Evolutionary conservation across 768 basidiomycete genomes (phyloP).

Genomic region (Suillus luteus): DNA sequence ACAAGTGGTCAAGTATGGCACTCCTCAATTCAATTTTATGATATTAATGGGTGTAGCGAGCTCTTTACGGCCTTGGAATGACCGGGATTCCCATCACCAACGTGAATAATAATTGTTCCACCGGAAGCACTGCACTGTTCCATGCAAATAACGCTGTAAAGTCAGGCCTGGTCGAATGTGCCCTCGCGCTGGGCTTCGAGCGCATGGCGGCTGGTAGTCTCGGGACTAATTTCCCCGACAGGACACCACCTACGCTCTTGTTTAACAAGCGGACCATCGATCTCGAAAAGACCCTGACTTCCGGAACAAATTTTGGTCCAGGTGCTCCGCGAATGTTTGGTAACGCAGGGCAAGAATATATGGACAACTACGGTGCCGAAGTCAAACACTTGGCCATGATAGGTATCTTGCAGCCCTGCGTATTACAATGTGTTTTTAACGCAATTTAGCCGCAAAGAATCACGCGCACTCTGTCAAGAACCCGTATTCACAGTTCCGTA

Average conservation of each 20-base stretch:
- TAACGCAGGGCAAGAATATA: conserved; percentile 76
- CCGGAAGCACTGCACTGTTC: conserved; percentile 77
- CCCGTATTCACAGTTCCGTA: conserved; percentile 83
- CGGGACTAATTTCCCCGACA: conserved; percentile 61
- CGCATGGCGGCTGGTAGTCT: conserved; percentile 79
- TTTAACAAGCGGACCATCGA: conserved; percentile 46
- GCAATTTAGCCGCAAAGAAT: conserved; percentile 65
- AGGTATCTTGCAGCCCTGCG: conserved; percentile 40
- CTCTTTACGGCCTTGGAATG: conserved; percentile 81
- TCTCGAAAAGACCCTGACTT: conserved; percentile 45
- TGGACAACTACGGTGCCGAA: conserved; percentile 68
- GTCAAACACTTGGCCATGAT: conserved; percentile 75
- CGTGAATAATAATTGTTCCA: conserved; percentile 88
- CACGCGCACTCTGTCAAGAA: conserved; percentile 82
- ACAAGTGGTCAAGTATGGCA: conserved; percentile 66
- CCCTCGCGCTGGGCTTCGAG: conserved; percentile 84
- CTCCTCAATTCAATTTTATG: background rate
- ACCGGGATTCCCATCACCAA: conserved; percentile 84
- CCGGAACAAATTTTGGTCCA: conserved; percentile 68
- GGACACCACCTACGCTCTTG: conserved; percentile 47
- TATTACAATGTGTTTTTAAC: conserved; percentile 15
- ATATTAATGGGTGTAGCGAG: conserved; percentile 46
- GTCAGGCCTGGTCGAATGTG: conserved; percentile 69
- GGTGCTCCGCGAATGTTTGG: conserved; percentile 73
- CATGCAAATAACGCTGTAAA: conserved; percentile 73